Percentiles rank a stretch among this genome's conserved stretches.
Conservation (phyloP, 163 green algal genomes). For the Scenedesmus sp. region DNA sequence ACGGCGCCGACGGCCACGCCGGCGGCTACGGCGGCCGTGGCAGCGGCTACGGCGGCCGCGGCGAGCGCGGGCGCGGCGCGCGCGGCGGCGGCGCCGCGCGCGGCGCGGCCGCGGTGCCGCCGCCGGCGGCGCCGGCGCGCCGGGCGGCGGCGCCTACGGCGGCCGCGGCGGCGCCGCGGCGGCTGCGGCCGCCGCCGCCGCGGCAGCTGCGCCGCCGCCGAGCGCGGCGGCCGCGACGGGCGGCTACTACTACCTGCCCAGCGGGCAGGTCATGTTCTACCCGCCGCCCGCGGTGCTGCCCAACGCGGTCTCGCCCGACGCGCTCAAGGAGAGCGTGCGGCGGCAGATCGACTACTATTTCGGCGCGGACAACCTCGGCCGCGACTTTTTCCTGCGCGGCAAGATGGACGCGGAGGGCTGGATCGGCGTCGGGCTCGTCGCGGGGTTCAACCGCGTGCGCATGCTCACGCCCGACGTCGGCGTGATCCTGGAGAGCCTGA, state of each 20-base stretch:
- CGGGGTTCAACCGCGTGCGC: conserved; percentile 80
- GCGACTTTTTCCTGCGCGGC: conserved; percentile 88
- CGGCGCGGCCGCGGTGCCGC: background rate
- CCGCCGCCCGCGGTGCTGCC: conserved; percentile 50
- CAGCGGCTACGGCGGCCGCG: background rate
- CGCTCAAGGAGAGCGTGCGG: conserved; percentile 62
- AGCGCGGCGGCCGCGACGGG: conserved; percentile 41
- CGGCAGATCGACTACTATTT: conserved; percentile 91
- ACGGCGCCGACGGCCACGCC: background rate
- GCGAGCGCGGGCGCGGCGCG: conserved; percentile 18
- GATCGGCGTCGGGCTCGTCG: conserved; percentile 86
- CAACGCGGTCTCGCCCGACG: conserved; percentile 50
- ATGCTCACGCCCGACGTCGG: conserved; percentile 64
- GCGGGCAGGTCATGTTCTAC: conserved; percentile 67
- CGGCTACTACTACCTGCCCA: conserved; percentile 47
- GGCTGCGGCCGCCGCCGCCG: background rate
- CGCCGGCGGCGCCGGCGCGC: background rate
- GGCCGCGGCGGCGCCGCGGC: background rate
- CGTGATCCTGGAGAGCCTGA: conserved; percentile 79
- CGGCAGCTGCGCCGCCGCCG: conserved; percentile 1
- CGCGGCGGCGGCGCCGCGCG: conserved; percentile 11
- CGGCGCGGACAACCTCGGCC: conserved; percentile 81
- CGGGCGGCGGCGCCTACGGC: background rate
- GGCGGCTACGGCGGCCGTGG: background rate
- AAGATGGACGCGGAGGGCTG: conserved; percentile 92